Base-by-base conservation (phyloP, 345 rosid genomes). In the Carallia pectinifolia region DNA sequence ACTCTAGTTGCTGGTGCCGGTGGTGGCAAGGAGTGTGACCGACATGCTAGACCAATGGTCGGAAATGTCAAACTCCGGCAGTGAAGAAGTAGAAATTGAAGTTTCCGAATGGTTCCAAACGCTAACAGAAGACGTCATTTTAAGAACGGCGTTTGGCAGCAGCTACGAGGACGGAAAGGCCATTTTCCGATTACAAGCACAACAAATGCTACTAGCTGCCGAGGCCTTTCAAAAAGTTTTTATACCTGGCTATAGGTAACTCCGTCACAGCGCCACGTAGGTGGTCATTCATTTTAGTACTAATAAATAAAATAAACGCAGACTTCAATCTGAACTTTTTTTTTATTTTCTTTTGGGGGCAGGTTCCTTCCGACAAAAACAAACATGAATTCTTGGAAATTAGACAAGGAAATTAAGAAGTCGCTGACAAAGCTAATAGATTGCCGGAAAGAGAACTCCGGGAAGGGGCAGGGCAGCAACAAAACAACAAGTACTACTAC, bases 111-210 rank as follows among this genome's bases (percentile, higher is more conserved):
- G 81, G 81, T 77, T 72, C 58, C 74, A 77, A 73, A 77, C 70
- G 39, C 64, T 77, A 40, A 79, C 83, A 34, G 75, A 73, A 8
- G 89, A 85, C 8, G 77, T 78, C 33, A 79, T 85, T 71, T 75
- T 85, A n/a, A 52, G 77, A 63, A 80, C 89, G 4, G 85, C 86
- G 12, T 89, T 91, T 70, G 92, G 92, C 1, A 87, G 88, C 63
- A 89, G 86, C 80, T 87, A 84, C 38, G 86, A 87, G 69, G 97
- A 87, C 68, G 95, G 95, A 31, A 87, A 77, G 55, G 82, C 79
- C 65, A 86, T 87, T 68, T 91, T 91, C 62, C 73, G 79, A 62
- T 79, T 91, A 27, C 80, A 83, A 44, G 73, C 76, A 36, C 85
- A 83, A 64, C 89, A 84, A 74, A 77, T 78, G 62, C 29, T 61